Conservation (phyloP, 768 basidiomycete genomes). For the Podaxis sp. region DNA sequence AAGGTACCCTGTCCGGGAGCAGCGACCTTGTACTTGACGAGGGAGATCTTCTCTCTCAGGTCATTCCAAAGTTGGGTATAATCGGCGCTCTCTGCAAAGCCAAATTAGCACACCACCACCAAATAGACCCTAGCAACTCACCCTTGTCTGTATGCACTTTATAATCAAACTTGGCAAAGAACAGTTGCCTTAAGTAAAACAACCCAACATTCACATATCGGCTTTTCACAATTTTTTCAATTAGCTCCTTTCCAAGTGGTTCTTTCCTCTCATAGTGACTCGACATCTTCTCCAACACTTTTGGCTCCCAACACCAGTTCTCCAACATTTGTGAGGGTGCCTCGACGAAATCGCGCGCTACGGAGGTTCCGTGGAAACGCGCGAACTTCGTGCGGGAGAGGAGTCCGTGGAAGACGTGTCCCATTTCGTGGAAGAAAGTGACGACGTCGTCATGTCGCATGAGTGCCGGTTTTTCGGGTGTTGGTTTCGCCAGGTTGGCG, state of each 20-base stretch:
- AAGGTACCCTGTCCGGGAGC: constrained; percentile 74
- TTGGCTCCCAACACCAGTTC: constrained; percentile 90
- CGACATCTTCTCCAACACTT: constrained; percentile 75
- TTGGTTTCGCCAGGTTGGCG: constrained; percentile 86
- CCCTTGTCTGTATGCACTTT: constrained; percentile 72
- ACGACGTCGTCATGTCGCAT: constrained; percentile 89
- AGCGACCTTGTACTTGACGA: constrained; percentile 59
- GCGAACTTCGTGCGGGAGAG: constrained; percentile 68
- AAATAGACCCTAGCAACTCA: constrained; percentile 21
- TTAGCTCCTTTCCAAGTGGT: constrained; percentile 67
- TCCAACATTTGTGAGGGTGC: constrained; percentile 93
- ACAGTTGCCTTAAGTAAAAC: constrained; percentile 79
- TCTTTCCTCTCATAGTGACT: constrained; percentile 77
- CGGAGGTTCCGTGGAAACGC: constrained; percentile 81
- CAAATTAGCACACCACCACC: not conserved
- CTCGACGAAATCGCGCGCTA: constrained; percentile 83
- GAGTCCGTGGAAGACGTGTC: constrained; percentile 69
- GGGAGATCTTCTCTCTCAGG: constrained; percentile 64
- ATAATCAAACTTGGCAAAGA: constrained; percentile 80
- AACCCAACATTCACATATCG: constrained; percentile 82
- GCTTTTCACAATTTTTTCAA: constrained; percentile 77
- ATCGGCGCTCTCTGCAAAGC: constrained; percentile 52
- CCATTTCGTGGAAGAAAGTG: constrained; percentile 93
- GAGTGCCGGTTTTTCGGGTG: constrained; percentile 74
- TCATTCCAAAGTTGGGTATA: constrained; percentile 81